These are phyloP conservation scores for Alnus glutinosa DNA, from an alignment of 306 rosid species.

Conservation along the genomic window DNA sequence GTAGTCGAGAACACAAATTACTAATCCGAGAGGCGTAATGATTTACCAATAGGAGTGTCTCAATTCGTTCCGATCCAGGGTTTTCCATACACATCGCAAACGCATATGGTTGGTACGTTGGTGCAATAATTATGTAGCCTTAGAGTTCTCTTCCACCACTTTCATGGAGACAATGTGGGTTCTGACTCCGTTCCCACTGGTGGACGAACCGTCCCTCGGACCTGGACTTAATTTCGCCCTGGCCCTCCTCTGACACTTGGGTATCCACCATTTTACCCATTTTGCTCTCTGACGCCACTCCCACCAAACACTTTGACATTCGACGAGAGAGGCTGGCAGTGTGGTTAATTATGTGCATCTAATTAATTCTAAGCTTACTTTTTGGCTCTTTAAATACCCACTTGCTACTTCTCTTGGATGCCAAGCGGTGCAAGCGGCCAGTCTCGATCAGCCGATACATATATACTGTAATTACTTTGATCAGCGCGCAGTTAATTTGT, in stretches of 20 bases:
- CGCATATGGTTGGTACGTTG: not conserved
- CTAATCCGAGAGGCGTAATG: not conserved
- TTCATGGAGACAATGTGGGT: slow-evolving; percentile 20
- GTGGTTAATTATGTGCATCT: not conserved
- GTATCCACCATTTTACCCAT: not conserved
- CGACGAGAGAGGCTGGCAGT: not conserved
- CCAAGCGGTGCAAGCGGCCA: not conserved
- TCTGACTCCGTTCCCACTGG: slow-evolving; percentile 55
- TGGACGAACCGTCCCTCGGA: slow-evolving; percentile 2
- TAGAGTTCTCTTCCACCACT: slow-evolving; percentile 20
- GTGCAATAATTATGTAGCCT: not conserved
- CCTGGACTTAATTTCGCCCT: not conserved
- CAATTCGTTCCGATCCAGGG: too few relatives aligned
- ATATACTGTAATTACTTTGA: too few relatives aligned
- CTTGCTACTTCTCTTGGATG: not conserved
- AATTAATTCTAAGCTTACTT: not conserved
- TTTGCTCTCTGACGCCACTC: slow-evolving; percentile 64
- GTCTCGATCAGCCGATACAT: not conserved
- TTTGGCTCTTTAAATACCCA: slow-evolving; percentile 1
- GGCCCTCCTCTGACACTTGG: slow-evolving; percentile 21
- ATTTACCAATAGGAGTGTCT: not conserved
- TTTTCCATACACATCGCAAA: too few relatives aligned
- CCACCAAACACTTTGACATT: slow-evolving; percentile 40
- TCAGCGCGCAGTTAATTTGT: not conserved
- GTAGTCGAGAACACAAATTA: too few relatives aligned